These are phyloP conservation scores for Pyrus pyrifolia DNA, from an alignment of 306 rosid species.

Conservation along the genomic window DNA sequence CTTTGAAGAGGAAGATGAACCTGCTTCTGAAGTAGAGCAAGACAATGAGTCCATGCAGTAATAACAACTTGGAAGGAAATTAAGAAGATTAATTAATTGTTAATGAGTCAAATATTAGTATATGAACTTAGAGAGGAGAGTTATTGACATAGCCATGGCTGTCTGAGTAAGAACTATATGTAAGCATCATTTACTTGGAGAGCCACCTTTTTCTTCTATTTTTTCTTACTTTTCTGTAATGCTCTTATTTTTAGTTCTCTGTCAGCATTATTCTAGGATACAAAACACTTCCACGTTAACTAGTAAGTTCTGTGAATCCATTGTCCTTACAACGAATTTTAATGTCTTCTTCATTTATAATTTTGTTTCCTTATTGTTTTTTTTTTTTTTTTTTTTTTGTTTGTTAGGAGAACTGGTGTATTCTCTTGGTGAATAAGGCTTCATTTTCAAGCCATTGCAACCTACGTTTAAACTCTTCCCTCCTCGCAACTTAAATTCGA, in stretches of 20 bases:
- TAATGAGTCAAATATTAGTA: background rate
- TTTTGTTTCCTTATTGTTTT: background rate
- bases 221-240: background rate
- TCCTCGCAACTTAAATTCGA: background rate
- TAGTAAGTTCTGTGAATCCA: constrained; percentile 10
- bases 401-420: background rate
- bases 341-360: background rate
- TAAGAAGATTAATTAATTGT: background rate
- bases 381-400: background rate
- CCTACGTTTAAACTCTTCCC: background rate
- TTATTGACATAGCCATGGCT: constrained; percentile 8
- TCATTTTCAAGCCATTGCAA: background rate
- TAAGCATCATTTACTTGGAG: constrained; percentile 25
- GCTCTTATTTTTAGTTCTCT: background rate
- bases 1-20: constrained; percentile 87
- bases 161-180: constrained; percentile 26
- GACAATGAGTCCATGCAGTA: constrained; percentile 61
- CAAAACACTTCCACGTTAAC: constrained; percentile 5
- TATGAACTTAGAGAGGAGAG: background rate
- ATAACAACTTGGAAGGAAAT: background rate
- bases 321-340: background rate
- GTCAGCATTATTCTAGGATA: constrained; percentile 5
- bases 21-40: constrained; percentile 93
- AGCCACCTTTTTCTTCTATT: background rate
- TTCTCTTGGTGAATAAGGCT: background rate